These are phyloP conservation scores for Tuber melanosporum DNA, from an alignment of 495 filamentous ascomycete species.

Conservation along the genomic window DNA sequence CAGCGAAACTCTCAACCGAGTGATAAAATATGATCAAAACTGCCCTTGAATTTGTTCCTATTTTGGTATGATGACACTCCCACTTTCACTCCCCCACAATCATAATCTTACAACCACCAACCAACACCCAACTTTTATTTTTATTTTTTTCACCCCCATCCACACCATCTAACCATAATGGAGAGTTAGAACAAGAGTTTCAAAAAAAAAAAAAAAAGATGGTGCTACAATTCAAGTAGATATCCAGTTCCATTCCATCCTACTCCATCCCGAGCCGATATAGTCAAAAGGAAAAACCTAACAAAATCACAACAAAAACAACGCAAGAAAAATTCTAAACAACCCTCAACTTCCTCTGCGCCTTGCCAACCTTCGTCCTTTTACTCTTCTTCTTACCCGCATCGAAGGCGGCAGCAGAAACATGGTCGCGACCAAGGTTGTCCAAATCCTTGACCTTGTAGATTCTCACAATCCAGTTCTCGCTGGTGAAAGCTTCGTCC, in stretches of 20 bases:
- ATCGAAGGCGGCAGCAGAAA: conserved; percentile 76
- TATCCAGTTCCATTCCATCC: conserved; percentile 9
- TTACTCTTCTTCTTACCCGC: conserved; percentile 91
- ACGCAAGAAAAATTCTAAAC: conserved; percentile 52
- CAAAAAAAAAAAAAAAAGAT: background rate
- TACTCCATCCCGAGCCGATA: conserved; percentile 22
- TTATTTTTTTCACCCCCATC: background rate
- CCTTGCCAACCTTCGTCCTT: conserved; percentile 76
- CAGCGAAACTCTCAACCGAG: background rate
- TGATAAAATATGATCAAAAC: background rate
- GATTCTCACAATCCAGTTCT: conserved; percentile 99
- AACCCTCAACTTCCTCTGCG: conserved; percentile 70
- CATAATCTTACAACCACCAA: background rate
- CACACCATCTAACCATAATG: background rate
- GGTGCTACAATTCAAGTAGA: background rate
- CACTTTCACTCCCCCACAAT: background rate
- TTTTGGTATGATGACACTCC: background rate
- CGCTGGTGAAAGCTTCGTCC: conserved; percentile 96
- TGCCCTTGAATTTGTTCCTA: background rate
- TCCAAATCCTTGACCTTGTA: conserved; percentile 99
- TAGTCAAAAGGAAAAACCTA: conserved; percentile 16
- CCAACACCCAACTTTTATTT: background rate
- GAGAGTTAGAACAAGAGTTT: background rate
- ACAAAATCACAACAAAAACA: conserved; percentile 14
- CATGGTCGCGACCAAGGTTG: conserved; percentile 87